Base-by-base conservation (phyloP, 495 filamentous ascomycete species). In the Collariella sp. region DNA sequence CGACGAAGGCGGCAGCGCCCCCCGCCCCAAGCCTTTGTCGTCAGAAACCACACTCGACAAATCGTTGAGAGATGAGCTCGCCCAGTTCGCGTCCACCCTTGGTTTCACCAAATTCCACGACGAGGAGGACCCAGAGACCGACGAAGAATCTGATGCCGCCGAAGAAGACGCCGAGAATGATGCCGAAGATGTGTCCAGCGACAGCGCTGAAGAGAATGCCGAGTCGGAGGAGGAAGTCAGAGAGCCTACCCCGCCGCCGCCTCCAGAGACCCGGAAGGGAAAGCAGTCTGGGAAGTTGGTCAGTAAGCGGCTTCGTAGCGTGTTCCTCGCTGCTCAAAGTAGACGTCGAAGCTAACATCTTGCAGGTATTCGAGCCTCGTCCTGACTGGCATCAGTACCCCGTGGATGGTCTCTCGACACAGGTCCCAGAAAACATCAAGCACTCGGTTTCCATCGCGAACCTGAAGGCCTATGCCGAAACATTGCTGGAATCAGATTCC, bases 311-410 rank as follows among this genome's bases (percentile, higher is more conserved):
- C 34, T 11, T 47, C 24, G 47, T 29, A 13, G 36, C 20, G n/a
- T 42, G 36, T n/a, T 6, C 13, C 20, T 18, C 26, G 19, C 22
- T 16, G 36, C 42, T 44, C 16, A 46, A 55, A 12, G 3, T 26
- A n/a, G 42, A 33, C 9, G n/a, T 12, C 9, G n/a, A 40, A 41
- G 12, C 61, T 63, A 54, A 63, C 46, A 42, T 51, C 24, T 6
- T 13, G 53, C 55, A 91, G 88, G 72, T 82, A 12, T 84, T 95
- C 59, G 72, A 81, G 54, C 86, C 89, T 34, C 79, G 86, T 52
- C 81, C 89, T 43, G 91, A 96, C 62, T 97, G 91, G 91, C 86
- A 95, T 67, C 77, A 80, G 42, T 74, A 77, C 35, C 66, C 75
- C 52, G 76, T 91, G 34, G 83, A 85, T 39, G 60, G 70, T 7